Evolutionary conservation across 805 yeast species (phyloP), one percentile per base, ranked within the genome.

Genomic region (Suhomyces prunicola): DNA sequence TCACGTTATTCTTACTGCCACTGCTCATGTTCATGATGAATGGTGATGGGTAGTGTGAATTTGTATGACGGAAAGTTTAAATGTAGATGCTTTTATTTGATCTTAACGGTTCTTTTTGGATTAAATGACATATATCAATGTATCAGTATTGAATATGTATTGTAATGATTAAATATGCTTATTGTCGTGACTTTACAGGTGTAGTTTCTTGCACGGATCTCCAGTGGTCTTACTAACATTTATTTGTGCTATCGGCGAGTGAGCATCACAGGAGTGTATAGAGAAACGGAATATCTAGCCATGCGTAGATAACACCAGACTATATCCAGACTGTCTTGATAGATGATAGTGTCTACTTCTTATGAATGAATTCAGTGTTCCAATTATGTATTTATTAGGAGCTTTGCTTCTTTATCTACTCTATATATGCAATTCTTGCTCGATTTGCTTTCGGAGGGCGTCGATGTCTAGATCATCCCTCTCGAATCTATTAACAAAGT

Each of bases 401-500:
- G 13, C 5, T 27, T 27, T 27, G 31, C 26, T 10, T 13, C n/a
- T 29, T 29, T 29, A 12, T 29, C 33, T 29, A 29, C 36, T 33
- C 17, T 33, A 33, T 33, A n/a, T 33, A 33, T 33, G 36, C 36
- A 33, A 33, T 6, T 58, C 58, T 19, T 48, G 31, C 45, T 52
- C 48, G 10, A 64, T 57, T 15, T 53, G 24, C 24, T 39, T 8
- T 10, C 42, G 42, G 9, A 36, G 41, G 13, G 40, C 50, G 9
- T 52, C 53, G 7, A 56, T 56, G 29, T 54, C 59, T 17, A 58
- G 58, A 7, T 53, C 54, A 5, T 48, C 52, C 7, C 31, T 46
- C 4, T 13, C 51, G 47, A 64, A 67, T 40, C 62, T 67, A 57
- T 88, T 88, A 44, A 73, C 64, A 61, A 80, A 88, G 66, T 83